Evolutionary conservation across 2,329 filamentous ascomycete genomes (phyloP).

Genomic region (Emergomyces pasteurianus): DNA sequence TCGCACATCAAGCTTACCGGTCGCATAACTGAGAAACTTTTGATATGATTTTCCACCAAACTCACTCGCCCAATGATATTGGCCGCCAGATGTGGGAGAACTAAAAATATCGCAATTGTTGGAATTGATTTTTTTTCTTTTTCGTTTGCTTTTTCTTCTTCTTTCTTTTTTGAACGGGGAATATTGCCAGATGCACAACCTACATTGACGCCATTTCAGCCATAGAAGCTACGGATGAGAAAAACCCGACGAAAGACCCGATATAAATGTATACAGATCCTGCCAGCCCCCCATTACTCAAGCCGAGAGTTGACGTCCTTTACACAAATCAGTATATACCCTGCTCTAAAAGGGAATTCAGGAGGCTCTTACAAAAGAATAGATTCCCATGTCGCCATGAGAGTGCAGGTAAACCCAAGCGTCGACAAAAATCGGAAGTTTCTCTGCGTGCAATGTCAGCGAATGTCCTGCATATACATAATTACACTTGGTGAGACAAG

Average conservation of each 20-base stretch:
- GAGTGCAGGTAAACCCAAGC: constrained; percentile 29
- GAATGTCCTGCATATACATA: neutral
- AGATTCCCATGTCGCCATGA: constrained; percentile 31
- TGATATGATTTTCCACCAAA: constrained; percentile 25
- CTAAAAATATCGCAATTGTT: constrained; percentile 24
- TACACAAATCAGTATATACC: neutral
- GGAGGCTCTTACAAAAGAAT: constrained; percentile 20
- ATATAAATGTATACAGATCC: constrained; percentile 22
- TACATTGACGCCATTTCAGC: constrained; percentile 32
- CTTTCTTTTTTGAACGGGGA: neutral
- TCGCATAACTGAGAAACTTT: constrained; percentile 36
- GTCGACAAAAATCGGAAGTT: constrained; percentile 31
- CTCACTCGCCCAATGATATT: constrained; percentile 33
- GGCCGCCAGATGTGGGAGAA: constrained; percentile 32
- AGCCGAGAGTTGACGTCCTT: constrained; percentile 10
- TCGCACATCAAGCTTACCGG: constrained; percentile 18
- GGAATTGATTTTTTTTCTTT: too few species aligned
- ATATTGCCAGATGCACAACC: neutral
- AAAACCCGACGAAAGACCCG: constrained; percentile 19
- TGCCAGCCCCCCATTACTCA: constrained; percentile 23
- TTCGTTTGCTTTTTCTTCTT: too few species aligned
- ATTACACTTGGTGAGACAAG: neutral
- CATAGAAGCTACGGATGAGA: constrained; percentile 23
- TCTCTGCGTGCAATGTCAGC: constrained; percentile 16
- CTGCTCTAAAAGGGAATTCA: neutral